Conservation (phyloP, 2,329 filamentous ascomycete species). For the Raffaelea ambrosiae region DNA sequence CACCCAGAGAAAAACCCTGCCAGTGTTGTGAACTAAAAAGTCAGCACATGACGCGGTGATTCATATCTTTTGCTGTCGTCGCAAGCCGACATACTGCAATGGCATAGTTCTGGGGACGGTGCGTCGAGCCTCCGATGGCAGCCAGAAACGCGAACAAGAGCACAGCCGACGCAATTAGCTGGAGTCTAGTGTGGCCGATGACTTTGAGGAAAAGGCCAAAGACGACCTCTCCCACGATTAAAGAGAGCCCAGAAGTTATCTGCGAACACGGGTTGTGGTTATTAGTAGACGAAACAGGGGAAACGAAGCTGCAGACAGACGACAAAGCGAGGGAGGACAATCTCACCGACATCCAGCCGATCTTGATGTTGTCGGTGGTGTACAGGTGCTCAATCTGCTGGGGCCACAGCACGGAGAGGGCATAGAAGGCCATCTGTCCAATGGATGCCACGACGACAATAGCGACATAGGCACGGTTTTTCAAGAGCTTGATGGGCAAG, state of each 20-base stretch:
- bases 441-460: not conserved
- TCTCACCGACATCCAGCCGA: slow-evolving; percentile 2
- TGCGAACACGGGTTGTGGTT: not conserved
- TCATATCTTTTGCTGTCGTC: too few species aligned
- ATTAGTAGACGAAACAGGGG: not conserved
- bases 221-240: not conserved
- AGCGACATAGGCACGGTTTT: slow-evolving; percentile 1
- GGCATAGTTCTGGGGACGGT: slow-evolving; percentile 3
- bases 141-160: slow-evolving; percentile 6
- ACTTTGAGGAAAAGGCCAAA: not conserved
- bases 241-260: not conserved
- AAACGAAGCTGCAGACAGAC: too few species aligned
- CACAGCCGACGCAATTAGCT: slow-evolving; percentile 2
- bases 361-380: slow-evolving; percentile 1
- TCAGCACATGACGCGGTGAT: not conserved
- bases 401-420: slow-evolving; percentile 1
- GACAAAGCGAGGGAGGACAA: too few species aligned
- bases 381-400: slow-evolving; percentile 1
- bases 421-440: not conserved
- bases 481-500: slow-evolving; percentile 1
- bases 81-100: not conserved
- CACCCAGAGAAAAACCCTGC: slow-evolving; percentile 11
- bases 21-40: slow-evolving; percentile 7
- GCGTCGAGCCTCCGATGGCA: slow-evolving; percentile 8
- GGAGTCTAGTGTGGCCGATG: slow-evolving; percentile 3